Conservation (phyloP, 1,139 yeast genomes). For the Chernovozyma aurita region DNA sequence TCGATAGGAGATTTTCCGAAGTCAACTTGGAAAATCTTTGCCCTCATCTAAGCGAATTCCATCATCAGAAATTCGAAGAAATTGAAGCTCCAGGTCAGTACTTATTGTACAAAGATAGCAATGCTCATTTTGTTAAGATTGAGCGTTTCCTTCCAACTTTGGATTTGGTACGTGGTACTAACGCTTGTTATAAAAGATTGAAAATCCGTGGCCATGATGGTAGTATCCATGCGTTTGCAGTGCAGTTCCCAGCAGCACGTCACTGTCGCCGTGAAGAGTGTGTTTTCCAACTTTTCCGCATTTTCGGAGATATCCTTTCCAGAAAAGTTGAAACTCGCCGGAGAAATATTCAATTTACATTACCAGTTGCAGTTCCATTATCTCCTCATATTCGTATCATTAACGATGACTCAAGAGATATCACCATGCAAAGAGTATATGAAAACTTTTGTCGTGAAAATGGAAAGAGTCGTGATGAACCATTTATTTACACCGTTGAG, state of each 20-base stretch:
- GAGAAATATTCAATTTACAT: slow-evolving; percentile 77
- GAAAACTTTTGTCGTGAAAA: slow-evolving; percentile 79
- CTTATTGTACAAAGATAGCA: slow-evolving; percentile 74
- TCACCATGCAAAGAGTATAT: slow-evolving; percentile 81
- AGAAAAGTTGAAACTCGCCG: slow-evolving; percentile 85
- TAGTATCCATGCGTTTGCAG: slow-evolving; percentile 85
- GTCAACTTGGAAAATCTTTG: slow-evolving; percentile 85
- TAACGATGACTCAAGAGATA: slow-evolving; percentile 74
- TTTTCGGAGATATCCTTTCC: slow-evolving; percentile 75
- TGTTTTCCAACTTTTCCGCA: slow-evolving; percentile 83
- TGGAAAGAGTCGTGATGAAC: slow-evolving; percentile 81
- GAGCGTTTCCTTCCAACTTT: slow-evolving; percentile 89
- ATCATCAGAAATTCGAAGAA: slow-evolving; percentile 96
- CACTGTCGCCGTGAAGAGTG: slow-evolving; percentile 97
- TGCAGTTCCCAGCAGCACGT: slow-evolving; percentile 96
- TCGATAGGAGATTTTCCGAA: slow-evolving; percentile 76
- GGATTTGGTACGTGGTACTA: slow-evolving; percentile 85
- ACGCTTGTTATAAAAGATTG: slow-evolving; percentile 86
- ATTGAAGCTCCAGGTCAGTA: slow-evolving; percentile 98
- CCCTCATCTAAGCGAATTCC: slow-evolving; percentile 95
- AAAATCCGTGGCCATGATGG: slow-evolving; percentile 95
- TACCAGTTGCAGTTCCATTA: slow-evolving; percentile 90
- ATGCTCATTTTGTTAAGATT: slow-evolving; percentile 84
- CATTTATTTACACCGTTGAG: slow-evolving; percentile 80
- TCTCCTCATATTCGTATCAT: slow-evolving; percentile 93